phyloP scores from a whole-genome alignment of 1,284 basidiomycete species.

The Chalciporus sp. region DNA sequence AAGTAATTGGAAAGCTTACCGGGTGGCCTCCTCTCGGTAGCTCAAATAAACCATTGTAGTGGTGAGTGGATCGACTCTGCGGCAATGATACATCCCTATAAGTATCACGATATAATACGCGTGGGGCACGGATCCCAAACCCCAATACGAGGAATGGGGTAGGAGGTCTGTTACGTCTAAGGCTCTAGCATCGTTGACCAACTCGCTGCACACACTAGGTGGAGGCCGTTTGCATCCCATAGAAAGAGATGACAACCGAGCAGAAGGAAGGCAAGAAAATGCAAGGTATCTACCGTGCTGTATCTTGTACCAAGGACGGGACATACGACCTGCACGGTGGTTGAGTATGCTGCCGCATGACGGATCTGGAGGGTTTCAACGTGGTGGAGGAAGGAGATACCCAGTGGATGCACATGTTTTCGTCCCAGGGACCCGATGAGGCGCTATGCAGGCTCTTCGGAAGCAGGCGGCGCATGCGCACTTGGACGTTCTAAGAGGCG shows the following conservation, averaged over 20 bases:
- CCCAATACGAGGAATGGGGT: conserved; percentile 2
- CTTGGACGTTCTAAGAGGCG: conserved; percentile 6
- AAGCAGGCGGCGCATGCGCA: conserved; percentile 6
- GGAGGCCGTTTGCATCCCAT: conserved; percentile 3
- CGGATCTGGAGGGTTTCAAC: conserved; percentile 3
- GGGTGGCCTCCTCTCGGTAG: not conserved
- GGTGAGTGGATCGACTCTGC: not conserved
- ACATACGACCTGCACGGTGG: not conserved
- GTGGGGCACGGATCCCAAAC: not conserved
- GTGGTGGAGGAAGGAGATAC: not conserved
- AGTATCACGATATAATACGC: conserved; percentile 1
- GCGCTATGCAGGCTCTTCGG: not conserved
- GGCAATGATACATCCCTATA: not conserved
- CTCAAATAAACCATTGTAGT: not conserved
- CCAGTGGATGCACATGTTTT: conserved; percentile 6
- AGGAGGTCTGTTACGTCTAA: not conserved
- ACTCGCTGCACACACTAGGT: conserved; percentile 3
- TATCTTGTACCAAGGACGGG: conserved; percentile 3
- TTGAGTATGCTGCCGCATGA: not conserved
- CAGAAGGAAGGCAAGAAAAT: not conserved
- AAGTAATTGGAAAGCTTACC: no score
- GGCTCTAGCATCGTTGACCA: conserved; percentile 1
- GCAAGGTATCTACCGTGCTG: conserved; percentile 5
- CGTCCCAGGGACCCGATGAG: conserved; percentile 2
- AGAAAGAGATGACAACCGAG: not conserved